These are phyloP conservation scores for Cryptosporidium andersoni DNA, from an alignment of 169 alveolate species.

Conservation along the genomic window DNA sequence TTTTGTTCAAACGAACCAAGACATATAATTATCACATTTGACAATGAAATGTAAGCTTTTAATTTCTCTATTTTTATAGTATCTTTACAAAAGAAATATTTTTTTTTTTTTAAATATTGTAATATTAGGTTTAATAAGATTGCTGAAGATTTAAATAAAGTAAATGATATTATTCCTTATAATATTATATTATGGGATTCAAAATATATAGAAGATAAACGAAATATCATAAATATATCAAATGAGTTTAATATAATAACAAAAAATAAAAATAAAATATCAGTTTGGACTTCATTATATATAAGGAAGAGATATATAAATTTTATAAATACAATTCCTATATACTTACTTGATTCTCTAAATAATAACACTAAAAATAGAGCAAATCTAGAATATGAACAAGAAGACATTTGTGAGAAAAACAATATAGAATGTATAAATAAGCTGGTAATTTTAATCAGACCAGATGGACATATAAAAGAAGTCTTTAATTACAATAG, in stretches of 20 bases:
- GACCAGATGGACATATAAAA: constrained; percentile 19
- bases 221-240: no score
- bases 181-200: no score
- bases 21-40: neutral
- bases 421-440: neutral
- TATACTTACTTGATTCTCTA: no score
- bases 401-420: constrained; percentile 4
- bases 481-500: neutral
- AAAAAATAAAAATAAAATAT: neutral
- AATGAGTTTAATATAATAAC: no score
- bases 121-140: neutral
- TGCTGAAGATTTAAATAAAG: neutral
- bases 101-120: neutral
- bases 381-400: constrained; percentile 3
- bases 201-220: no score
- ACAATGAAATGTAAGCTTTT: neutral
- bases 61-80: no score
- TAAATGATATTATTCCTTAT: no score
- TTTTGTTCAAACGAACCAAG: neutral
- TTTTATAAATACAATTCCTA: no score
- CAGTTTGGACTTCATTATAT: neutral
- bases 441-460: neutral
- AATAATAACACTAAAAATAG: neutral
- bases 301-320: neutral
- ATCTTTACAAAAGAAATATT: neutral